These are phyloP conservation scores for Kwoniella europaea DNA, from an alignment of 768 basidiomycete genomes.

Conservation along the genomic window DNA sequence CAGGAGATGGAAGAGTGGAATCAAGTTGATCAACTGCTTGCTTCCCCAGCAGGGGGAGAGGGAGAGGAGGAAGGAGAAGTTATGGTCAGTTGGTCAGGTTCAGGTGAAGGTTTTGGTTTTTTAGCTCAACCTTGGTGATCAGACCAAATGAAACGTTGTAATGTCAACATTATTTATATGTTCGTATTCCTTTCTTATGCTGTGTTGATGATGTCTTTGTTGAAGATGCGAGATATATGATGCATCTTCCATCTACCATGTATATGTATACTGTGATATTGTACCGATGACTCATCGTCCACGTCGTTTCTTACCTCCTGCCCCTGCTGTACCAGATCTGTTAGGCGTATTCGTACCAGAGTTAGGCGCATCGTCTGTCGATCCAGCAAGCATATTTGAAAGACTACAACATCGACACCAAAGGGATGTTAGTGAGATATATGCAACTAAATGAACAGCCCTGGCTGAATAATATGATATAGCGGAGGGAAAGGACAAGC, in stretches of 20 bases:
- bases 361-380: constrained; percentile 14
- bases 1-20: constrained; percentile 25
- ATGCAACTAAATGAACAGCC: too few relatives aligned
- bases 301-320: constrained; percentile 25
- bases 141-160: background rate
- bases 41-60: background rate
- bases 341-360: constrained; percentile 2
- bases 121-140: constrained; percentile 40
- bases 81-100: constrained; percentile 35
- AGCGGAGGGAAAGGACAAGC: too few relatives aligned
- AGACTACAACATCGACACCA: constrained; percentile 19
- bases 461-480: too few relatives aligned
- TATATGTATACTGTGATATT: too few relatives aligned
- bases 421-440: too few relatives aligned
- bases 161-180: background rate
- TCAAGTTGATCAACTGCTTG: background rate
- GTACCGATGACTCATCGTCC: too few relatives aligned
- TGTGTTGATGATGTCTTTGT: background rate
- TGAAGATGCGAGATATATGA: background rate
- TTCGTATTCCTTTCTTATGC: constrained; percentile 1
- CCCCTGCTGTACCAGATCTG: background rate
- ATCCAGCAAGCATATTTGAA: constrained; percentile 39
- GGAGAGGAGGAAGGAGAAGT: constrained; percentile 15
- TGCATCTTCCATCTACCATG: background rate
- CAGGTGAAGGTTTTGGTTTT: constrained; percentile 43